phyloP scores from a whole-genome alignment of 2,329 filamentous ascomycete genomes.

The Monilinia vaccinii-corymbosi region DNA sequence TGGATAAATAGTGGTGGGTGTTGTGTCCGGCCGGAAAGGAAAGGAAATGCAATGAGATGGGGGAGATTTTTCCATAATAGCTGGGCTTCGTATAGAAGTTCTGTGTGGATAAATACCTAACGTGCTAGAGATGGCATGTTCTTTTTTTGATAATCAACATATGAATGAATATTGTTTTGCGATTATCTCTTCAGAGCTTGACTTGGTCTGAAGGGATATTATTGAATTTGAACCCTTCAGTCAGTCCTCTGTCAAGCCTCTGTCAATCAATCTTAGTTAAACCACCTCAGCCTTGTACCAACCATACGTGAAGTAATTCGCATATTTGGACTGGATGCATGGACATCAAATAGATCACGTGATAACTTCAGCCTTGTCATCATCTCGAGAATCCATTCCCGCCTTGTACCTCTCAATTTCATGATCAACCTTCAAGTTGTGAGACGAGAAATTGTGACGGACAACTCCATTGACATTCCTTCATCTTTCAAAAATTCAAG shows the following conservation, averaged over 20 bases:
- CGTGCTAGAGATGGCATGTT: background rate
- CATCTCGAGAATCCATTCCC: background rate
- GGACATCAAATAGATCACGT: background rate
- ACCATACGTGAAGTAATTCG: background rate
- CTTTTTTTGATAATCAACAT: slow-evolving; percentile 2
- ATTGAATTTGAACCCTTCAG: background rate
- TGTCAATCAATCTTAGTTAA: background rate
- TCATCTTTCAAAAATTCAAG: background rate
- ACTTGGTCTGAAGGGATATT: background rate
- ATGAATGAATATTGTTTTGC: slow-evolving; percentile 3
- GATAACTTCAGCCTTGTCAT: background rate
- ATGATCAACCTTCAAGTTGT: background rate
- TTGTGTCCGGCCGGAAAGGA: slow-evolving; percentile 4
- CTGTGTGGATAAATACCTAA: slow-evolving; percentile 8
- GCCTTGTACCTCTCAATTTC: background rate
- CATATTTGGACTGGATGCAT: too few species aligned
- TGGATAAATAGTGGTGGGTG: slow-evolving; percentile 3
- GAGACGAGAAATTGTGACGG: background rate
- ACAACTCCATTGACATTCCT: background rate
- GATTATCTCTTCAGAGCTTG: background rate
- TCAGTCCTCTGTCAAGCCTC: background rate
- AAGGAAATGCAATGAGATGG: background rate
- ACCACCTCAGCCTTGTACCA: background rate
- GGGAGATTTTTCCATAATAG: slow-evolving; percentile 15
- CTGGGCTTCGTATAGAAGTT: slow-evolving; percentile 14